Evolutionary conservation across 805 yeast species (phyloP).

Genomic region (Candida koratica): DNA sequence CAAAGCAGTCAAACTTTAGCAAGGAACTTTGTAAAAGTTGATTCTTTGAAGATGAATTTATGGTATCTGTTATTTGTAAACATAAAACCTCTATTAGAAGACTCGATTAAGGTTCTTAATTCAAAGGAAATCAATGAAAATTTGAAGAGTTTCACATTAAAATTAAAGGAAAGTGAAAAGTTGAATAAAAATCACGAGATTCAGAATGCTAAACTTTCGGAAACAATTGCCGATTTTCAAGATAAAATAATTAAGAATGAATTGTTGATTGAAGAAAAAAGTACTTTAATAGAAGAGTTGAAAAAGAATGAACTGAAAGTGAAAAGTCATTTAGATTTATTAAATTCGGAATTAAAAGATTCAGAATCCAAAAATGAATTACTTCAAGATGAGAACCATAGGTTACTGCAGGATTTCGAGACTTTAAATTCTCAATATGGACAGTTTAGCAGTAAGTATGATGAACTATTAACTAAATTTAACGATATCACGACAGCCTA

Average conservation of each 20-base stretch:
- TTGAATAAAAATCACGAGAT: slow-evolving; percentile 25
- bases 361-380: slow-evolving; percentile 23
- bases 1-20: slow-evolving; percentile 71
- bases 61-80: slow-evolving; percentile 77
- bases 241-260: slow-evolving; percentile 28
- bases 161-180: slow-evolving; percentile 36
- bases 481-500: slow-evolving; percentile 8
- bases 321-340: slow-evolving; percentile 14
- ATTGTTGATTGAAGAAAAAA: slow-evolving; percentile 42
- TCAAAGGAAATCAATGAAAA: slow-evolving; percentile 56
- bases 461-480: slow-evolving; percentile 5
- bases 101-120: slow-evolving; percentile 56
- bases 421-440: slow-evolving; percentile 9
- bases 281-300: slow-evolving; percentile 40
- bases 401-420: slow-evolving; percentile 2
- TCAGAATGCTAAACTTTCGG: slow-evolving; percentile 39
- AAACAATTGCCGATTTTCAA: slow-evolving; percentile 30
- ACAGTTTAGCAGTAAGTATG: slow-evolving; percentile 8
- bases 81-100: slow-evolving; percentile 71
- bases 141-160: slow-evolving; percentile 46
- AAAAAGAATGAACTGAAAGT: slow-evolving; percentile 37
- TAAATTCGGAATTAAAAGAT: slow-evolving; percentile 24
- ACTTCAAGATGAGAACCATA: slow-evolving; percentile 10
- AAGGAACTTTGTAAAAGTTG: slow-evolving; percentile 53
- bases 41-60: slow-evolving; percentile 45